Evolutionary conservation across 495 filamentous ascomycete species (phyloP).

Genomic region (Mycothermus thermophilus): DNA sequence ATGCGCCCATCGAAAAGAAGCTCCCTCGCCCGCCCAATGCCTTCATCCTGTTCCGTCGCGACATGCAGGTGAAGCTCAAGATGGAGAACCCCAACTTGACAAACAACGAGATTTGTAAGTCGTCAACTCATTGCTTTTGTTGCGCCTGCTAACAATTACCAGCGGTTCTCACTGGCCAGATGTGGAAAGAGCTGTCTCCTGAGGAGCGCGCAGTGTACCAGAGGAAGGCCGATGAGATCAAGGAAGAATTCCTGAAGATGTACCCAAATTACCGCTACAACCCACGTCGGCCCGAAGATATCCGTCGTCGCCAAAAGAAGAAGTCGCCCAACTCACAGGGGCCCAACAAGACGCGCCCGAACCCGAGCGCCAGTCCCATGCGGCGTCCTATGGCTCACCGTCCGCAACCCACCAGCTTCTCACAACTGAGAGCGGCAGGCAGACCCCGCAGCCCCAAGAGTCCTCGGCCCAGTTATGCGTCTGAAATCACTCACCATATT

Average conservation of each 20-base stretch:
- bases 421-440: too few species aligned
- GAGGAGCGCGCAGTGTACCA: constrained; percentile 11
- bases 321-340: constrained; percentile 1
- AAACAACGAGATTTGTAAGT: constrained; percentile 17
- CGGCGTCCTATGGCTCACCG: neutral
- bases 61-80: constrained; percentile 7
- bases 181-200: constrained; percentile 11
- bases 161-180: constrained; percentile 12
- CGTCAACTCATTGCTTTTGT: neutral
- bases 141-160: constrained; percentile 1
- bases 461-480: too few species aligned
- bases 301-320: constrained; percentile 8
- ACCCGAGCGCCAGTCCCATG: neutral
- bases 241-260: constrained; percentile 5
- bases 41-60: constrained; percentile 16
- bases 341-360: neutral
- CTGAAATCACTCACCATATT: constrained; percentile 1
- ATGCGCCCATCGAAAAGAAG: constrained; percentile 2
- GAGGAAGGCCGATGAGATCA: constrained; percentile 5
- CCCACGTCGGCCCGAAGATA: constrained; percentile 8
- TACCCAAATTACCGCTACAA: constrained; percentile 8
- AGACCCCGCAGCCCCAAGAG: too few species aligned
- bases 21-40: constrained; percentile 15
- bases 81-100: constrained; percentile 5
- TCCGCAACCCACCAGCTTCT: constrained; percentile 2